phyloP scores from a whole-genome alignment of 345 rosid species.

The Hevea brasiliensis region DNA sequence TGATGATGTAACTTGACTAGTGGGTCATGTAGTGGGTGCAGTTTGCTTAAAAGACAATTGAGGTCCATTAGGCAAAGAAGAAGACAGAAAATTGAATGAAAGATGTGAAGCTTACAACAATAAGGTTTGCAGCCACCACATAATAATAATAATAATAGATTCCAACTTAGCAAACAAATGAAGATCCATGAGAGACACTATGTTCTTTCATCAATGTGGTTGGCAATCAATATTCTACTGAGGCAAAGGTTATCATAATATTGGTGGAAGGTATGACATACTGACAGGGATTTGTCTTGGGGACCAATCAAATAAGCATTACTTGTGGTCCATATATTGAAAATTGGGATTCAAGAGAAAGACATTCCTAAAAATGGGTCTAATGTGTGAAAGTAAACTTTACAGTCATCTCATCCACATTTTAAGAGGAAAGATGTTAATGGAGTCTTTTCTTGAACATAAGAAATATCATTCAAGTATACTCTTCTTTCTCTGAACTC shows the following conservation, averaged over 20 bases:
- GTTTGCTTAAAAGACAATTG: constrained; percentile 19
- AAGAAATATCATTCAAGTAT: neutral
- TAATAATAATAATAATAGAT: constrained; percentile 22
- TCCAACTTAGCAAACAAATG: constrained; percentile 32
- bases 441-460: neutral
- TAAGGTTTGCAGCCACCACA: constrained; percentile 38
- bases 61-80: constrained; percentile 21
- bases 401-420: constrained; percentile 32
- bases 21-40: constrained; percentile 11
- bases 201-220: constrained; percentile 42
- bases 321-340: constrained; percentile 39
- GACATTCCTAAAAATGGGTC: constrained; percentile 26
- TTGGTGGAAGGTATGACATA: constrained; percentile 57
- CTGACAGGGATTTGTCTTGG: constrained; percentile 46
- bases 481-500: neutral
- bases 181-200: constrained; percentile 25
- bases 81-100: constrained; percentile 20
- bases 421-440: constrained; percentile 17
- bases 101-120: constrained; percentile 15
- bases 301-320: constrained; percentile 48
- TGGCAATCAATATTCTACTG: constrained; percentile 55
- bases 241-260: constrained; percentile 63
- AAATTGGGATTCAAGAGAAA: constrained; percentile 27
- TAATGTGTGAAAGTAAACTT: constrained; percentile 23
- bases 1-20: constrained; percentile 7